These are phyloP conservation scores for Chaetothyriales sp. DNA, from an alignment of 2,329 filamentous ascomycete genomes.

Conservation along the genomic window DNA sequence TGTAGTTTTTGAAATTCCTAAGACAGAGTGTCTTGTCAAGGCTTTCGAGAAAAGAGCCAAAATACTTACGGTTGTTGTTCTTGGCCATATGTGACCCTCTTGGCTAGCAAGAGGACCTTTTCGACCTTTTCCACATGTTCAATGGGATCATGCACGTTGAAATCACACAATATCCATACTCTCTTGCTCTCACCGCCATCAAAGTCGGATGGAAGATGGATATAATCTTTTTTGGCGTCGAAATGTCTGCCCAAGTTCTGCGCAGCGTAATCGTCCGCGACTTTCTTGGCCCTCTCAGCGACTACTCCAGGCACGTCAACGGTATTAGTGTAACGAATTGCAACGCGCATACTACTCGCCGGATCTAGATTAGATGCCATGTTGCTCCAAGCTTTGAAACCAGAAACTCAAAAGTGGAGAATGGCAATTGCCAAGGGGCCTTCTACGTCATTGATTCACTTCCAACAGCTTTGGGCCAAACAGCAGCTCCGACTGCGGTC, in stretches of 20 bases:
- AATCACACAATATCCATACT: slow-evolving; percentile 1
- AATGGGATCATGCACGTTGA: neutral
- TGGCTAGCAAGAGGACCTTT: neutral
- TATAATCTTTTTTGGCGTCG: neutral
- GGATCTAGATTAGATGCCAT: neutral
- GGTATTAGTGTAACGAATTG: neutral
- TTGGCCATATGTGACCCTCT: neutral
- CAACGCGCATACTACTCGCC: neutral
- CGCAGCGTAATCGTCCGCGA: neutral
- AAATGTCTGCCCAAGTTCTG: neutral
- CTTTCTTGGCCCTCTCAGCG: neutral
- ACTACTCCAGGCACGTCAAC: neutral
- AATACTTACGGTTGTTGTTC: neutral
- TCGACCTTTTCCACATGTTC: neutral
- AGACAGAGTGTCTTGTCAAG: neutral
- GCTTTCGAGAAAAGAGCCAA: neutral
- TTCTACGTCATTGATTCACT: neutral
- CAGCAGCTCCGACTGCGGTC: neutral
- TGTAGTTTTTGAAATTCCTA: neutral
- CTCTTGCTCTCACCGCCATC: neutral
- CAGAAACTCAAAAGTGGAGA: neutral
- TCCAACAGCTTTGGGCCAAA: neutral
- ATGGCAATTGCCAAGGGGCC: neutral
- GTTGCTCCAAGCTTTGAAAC: neutral
- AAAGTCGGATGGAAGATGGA: slow-evolving; percentile 1